phyloP scores from a whole-genome alignment of 768 basidiomycete genomes.

The Termitomyces sp. region DNA sequence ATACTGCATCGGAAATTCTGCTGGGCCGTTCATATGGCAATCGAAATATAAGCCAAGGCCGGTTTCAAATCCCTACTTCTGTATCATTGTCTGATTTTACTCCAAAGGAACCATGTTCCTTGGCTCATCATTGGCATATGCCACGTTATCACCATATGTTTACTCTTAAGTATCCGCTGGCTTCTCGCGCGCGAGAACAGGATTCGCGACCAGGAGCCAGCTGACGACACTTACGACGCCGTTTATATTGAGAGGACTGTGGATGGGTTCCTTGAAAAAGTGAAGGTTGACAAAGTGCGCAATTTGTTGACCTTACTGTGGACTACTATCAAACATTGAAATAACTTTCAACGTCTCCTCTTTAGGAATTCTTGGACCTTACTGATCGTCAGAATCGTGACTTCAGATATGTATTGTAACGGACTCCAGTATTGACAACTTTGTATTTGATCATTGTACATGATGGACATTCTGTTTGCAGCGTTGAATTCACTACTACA shows the following conservation, averaged over 20 bases:
- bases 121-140: slow-evolving; percentile 76
- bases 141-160: slow-evolving; percentile 47
- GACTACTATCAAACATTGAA: too few species aligned
- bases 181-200: slow-evolving; percentile 59
- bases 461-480: too few species aligned
- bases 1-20: slow-evolving; percentile 62
- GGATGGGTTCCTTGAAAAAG: slow-evolving; percentile 49
- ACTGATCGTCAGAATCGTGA: slow-evolving; percentile 72
- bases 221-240: slow-evolving; percentile 52
- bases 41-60: slow-evolving; percentile 62
- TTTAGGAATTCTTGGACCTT: slow-evolving; percentile 66
- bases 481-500: too few species aligned
- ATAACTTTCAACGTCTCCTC: neutral
- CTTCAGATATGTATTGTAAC: slow-evolving; percentile 65
- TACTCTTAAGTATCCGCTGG: slow-evolving; percentile 45
- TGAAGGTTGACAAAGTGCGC: slow-evolving; percentile 64
- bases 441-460: too few species aligned
- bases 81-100: neutral
- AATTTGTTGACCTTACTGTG: neutral
- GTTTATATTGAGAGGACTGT: slow-evolving; percentile 55
- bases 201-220: slow-evolving; percentile 53
- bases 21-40: slow-evolving; percentile 77
- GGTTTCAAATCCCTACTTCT: neutral
- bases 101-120: slow-evolving; percentile 60
- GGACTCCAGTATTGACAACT: too few species aligned